Evolutionary conservation across 352 stramenopile genomes (phyloP), one percentile per base, ranked within the genome.

Genomic region (Phytophthora sojae): DNA sequence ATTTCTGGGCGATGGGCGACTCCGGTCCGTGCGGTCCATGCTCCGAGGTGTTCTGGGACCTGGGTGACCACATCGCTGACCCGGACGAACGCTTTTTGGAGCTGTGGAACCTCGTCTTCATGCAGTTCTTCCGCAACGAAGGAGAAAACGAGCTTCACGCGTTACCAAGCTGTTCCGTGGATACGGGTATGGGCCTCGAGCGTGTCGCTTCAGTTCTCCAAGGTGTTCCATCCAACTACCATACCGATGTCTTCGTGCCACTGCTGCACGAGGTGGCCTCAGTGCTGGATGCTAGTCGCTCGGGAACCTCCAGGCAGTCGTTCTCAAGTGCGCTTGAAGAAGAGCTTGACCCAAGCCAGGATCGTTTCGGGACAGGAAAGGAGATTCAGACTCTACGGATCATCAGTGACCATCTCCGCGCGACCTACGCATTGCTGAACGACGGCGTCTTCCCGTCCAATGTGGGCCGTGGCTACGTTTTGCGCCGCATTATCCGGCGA

Each of bases 101-200:
- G 81, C 98, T 99, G 57, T 99, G 97, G 96, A 99, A 99, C 75
- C 89, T 98, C 64, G 97, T 99, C 14, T 99, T 99, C 74, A 99
- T 99, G 86, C 96, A 99, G 81, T 98, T 97, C 75, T 97, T 97
- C 82, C 91, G 96, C 42, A 89, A 98, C 49, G 84, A 91, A 50
- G 88, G 96, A 63, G 58, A 67, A 5, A 88, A 85, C 6, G 83
- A 79, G 25, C 72, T 99, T 49, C 75, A 92, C 57, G 67, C 88
- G 47, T 80, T 99, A 37, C 96, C 97, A 1, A 83, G 80, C 35
- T 93, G 97, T 61, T 97, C 97, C 47, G 93, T 99, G 29, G 97
- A 99, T 83, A 99, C 97, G 29, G 97, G 97, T 51, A 99, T 99
- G 97, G 97, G 97, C 47, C 97, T 99, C 45, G 97, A 99, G 76